A percentile compares a stretch with the other conserved stretches of the same genome.
Evolutionary conservation across 106 monocot species (phyloP).

Genomic region (Allium fistulosum): DNA sequence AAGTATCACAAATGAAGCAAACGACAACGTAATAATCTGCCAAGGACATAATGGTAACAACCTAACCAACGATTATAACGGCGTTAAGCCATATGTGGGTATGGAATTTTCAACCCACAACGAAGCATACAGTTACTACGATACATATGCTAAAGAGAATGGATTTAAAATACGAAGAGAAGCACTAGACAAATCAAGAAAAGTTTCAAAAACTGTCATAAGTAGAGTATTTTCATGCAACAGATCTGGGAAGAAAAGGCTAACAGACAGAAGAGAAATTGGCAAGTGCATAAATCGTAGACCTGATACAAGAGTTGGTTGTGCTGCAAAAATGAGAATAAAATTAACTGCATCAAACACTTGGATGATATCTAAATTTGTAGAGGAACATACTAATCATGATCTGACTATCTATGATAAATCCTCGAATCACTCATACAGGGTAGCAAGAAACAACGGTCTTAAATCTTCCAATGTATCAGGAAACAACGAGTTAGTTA

Average conservation of each 20-base stretch:
- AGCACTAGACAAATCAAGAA: slow-evolving; percentile 1
- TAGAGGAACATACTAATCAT: background rate
- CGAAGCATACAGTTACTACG: background rate
- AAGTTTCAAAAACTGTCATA: background rate
- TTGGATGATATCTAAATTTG: background rate
- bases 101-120: background rate
- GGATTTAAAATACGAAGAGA: background rate
- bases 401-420: background rate
- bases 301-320: background rate
- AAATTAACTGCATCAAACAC: background rate
- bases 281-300: background rate
- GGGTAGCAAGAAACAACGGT: no score
- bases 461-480: no score
- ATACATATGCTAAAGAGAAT: background rate
- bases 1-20: no score
- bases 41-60: background rate
- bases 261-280: background rate
- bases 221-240: background rate
- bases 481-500: no score
- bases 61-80: background rate
- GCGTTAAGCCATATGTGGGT: background rate
- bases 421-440: background rate
- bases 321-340: background rate
- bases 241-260: background rate
- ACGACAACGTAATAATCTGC: no score